phyloP scores from a whole-genome alignment of 345 rosid species.

The Eucalyptus decipiens region DNA sequence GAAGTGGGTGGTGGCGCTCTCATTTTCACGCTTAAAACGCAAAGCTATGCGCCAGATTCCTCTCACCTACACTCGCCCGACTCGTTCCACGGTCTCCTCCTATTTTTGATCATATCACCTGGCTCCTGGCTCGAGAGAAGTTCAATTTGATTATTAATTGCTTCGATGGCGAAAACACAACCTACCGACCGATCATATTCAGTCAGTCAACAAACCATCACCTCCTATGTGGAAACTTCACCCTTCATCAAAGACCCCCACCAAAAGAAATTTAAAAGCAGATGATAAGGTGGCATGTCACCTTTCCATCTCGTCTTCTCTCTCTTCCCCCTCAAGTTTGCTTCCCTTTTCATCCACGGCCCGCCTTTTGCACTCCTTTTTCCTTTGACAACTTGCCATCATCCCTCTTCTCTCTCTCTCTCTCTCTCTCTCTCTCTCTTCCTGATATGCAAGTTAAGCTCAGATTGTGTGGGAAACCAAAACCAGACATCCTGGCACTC shows the following conservation, averaged over 20 bases:
- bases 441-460: background rate
- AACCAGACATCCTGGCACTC: background rate
- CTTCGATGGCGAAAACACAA: background rate
- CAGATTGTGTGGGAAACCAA: background rate
- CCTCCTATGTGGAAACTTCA: background rate
- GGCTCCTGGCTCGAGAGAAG: background rate
- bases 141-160: background rate
- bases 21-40: background rate
- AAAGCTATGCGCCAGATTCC: background rate
- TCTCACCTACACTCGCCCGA: background rate
- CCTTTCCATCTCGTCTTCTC: background rate
- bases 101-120: background rate
- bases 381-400: background rate
- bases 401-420: background rate
- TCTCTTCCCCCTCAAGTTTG: conserved; percentile 7
- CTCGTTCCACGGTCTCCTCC: background rate
- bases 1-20: background rate
- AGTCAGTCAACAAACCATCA: background rate
- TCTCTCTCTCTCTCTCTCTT: background rate
- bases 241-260: background rate
- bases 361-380: background rate
- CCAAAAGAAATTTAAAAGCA: background rate
- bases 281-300: conserved; percentile 6
- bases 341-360: conserved; percentile 19
- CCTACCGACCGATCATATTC: background rate